Evolutionary conservation across 108 stramenopile species (phyloP).

Genomic region (Parietichytrium sp.): DNA sequence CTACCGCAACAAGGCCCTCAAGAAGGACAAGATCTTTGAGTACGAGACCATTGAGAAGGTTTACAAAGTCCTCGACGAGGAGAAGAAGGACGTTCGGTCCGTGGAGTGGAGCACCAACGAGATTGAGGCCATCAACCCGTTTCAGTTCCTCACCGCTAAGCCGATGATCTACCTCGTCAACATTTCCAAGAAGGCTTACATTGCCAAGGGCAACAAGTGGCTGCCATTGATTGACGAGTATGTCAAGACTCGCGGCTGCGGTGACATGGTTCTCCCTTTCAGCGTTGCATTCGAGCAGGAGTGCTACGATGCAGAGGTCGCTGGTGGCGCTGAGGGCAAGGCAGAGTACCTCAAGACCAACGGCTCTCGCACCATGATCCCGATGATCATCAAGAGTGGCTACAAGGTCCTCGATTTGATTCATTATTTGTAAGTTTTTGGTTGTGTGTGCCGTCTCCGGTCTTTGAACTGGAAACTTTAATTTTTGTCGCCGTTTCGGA

Average conservation of each 20-base stretch:
- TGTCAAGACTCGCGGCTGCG: conserved; percentile 85
- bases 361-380: conserved; percentile 80
- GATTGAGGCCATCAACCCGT: conserved; percentile 53
- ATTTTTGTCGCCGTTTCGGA: background rate
- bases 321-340: conserved; percentile 59
- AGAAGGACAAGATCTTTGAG: conserved; percentile 29
- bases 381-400: conserved; percentile 92
- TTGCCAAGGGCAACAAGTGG: conserved; percentile 91
- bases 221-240: conserved; percentile 88
- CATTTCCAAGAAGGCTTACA: conserved; percentile 86
- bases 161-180: conserved; percentile 97
- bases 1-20: background rate
- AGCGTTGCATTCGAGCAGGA: conserved; percentile 96
- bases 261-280: conserved; percentile 95
- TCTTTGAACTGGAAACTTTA: background rate
- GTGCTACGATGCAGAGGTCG: conserved; percentile 71
- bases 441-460: background rate
- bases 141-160: conserved; percentile 89
- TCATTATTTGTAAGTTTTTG: conserved; percentile 72
- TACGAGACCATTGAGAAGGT: conserved; percentile 50
- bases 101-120: conserved; percentile 55
- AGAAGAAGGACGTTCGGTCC: conserved; percentile 77
- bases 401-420: conserved; percentile 90
- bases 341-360: conserved; percentile 50
- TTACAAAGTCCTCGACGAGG: conserved; percentile 72